Evolutionary conservation across 2,329 filamentous ascomycete genomes (phyloP).

Genomic region (Myotisia sp.): DNA sequence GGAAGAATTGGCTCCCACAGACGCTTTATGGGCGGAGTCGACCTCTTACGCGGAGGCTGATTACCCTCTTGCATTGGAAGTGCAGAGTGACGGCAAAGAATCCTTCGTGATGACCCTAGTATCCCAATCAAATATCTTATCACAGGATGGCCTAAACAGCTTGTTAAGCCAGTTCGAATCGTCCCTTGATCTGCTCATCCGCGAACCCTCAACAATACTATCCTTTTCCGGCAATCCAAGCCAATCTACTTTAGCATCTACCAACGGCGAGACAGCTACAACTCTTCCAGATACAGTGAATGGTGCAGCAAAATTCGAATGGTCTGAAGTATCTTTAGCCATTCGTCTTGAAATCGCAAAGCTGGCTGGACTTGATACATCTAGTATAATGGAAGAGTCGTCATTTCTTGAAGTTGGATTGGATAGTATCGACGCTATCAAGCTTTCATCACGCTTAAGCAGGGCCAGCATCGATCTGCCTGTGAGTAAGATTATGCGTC

Average conservation of each 20-base stretch:
- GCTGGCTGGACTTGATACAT: conserved; percentile 41
- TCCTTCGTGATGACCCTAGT: conserved; percentile 46
- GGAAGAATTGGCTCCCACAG: conserved; percentile 13
- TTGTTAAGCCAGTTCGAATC: conserved; percentile 33
- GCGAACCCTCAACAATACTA: conserved; percentile 16
- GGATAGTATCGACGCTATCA: conserved; percentile 86
- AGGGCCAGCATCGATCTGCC: conserved; percentile 45
- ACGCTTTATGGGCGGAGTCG: conserved; percentile 41
- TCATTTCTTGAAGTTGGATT: conserved; percentile 71
- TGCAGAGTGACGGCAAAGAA: conserved; percentile 39
- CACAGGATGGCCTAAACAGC: conserved; percentile 20
- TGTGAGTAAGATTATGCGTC: conserved; percentile 64
- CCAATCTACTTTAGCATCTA: neutral
- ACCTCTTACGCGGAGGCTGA: conserved; percentile 42
- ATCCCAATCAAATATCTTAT: conserved; percentile 36
- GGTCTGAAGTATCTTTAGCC: conserved; percentile 40
- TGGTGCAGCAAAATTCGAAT: conserved; percentile 34
- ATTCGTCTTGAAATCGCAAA: conserved; percentile 50
- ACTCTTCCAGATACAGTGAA: neutral
- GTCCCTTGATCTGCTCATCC: conserved; percentile 24
- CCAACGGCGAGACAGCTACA: neutral
- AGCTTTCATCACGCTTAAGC: conserved; percentile 58
- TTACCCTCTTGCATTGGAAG: conserved; percentile 67
- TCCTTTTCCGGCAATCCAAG: neutral
- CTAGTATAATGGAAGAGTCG: conserved; percentile 42